Percentiles rank a stretch among this genome's conserved stretches.
phyloP scores from a whole-genome alignment of 371 early-diverging fungal genomes.

The Haplosporangium sp. region DNA sequence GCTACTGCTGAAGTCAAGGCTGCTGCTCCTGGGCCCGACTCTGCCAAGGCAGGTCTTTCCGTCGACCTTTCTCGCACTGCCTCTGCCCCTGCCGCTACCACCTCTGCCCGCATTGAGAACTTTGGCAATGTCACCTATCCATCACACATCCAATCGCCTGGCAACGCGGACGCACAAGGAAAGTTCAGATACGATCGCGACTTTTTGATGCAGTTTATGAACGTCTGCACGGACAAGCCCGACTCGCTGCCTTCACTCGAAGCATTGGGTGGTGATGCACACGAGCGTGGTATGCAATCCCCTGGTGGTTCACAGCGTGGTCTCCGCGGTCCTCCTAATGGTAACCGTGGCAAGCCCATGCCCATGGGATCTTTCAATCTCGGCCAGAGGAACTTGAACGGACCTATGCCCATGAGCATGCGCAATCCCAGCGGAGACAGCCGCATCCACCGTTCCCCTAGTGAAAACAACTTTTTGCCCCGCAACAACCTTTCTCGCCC shows the following conservation, averaged over 20 bases:
- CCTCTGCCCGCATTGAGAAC: conserved; percentile 43
- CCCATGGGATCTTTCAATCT: conserved; percentile 62
- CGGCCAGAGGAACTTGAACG: conserved; percentile 61
- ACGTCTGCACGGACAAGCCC: conserved; percentile 73
- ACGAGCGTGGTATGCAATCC: conserved; percentile 65
- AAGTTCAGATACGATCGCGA: conserved; percentile 72
- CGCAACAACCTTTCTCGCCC: conserved; percentile 54
- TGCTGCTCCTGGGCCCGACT: conserved; percentile 43
- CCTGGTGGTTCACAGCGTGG: conserved; percentile 72
- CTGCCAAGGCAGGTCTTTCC: conserved; percentile 41
- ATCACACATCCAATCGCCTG: conserved; percentile 56
- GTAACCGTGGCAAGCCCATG: conserved; percentile 41
- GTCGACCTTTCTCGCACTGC: conserved; percentile 48
- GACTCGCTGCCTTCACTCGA: conserved; percentile 75
- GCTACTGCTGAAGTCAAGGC: conserved; percentile 29
- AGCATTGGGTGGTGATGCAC: conserved; percentile 69
- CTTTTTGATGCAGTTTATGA: conserved; percentile 85
- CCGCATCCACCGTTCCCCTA: conserved; percentile 48
- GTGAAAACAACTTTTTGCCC: conserved; percentile 49
- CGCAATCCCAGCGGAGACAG: conserved; percentile 58
- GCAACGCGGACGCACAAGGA: conserved; percentile 59
- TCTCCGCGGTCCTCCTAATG: conserved; percentile 55
- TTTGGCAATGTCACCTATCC: conserved; percentile 55
- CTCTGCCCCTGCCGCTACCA: conserved; percentile 34
- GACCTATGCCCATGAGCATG: conserved; percentile 58